Percentiles rank a stretch among this genome's conserved stretches.
Evolutionary conservation across 371 early-diverging fungal genomes (phyloP).

Genomic region (Batrachochytrium dendrobatidis): DNA sequence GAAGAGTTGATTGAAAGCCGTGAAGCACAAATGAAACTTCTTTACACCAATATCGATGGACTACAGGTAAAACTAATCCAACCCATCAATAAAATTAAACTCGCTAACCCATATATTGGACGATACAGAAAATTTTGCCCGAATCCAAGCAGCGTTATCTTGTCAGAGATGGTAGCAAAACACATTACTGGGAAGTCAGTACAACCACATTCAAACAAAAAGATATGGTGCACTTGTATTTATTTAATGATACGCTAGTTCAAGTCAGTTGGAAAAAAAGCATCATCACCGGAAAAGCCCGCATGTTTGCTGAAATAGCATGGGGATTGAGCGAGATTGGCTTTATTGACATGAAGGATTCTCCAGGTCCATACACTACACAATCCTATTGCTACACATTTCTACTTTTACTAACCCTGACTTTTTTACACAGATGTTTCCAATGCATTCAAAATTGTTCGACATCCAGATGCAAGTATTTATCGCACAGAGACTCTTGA

Average conservation of each 20-base stretch:
- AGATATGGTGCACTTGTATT: constrained; percentile 67
- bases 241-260: constrained; percentile 75
- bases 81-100: neutral
- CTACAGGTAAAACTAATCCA: constrained; percentile 46
- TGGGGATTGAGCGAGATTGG: constrained; percentile 67
- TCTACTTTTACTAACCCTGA: neutral
- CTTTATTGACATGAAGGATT: constrained; percentile 73
- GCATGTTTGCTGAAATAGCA: constrained; percentile 72
- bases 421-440: constrained; percentile 36
- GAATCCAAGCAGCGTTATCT: constrained; percentile 67
- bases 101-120: neutral
- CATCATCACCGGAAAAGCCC: constrained; percentile 55
- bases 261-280: constrained; percentile 70
- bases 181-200: constrained; percentile 67
- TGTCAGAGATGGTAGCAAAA: constrained; percentile 61
- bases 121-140: constrained; percentile 60
- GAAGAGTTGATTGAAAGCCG: constrained; percentile 13
- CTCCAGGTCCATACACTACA: constrained; percentile 43
- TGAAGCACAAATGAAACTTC: constrained; percentile 50
- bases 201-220: constrained; percentile 58
- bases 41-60: constrained; percentile 75
- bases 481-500: constrained; percentile 65
- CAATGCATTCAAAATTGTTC: constrained; percentile 60
- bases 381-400: constrained; percentile 1
- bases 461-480: constrained; percentile 65